Evolutionary conservation across 371 early-diverging fungal species (phyloP).

Genomic region (Batrachochytrium dendrobatidis): DNA sequence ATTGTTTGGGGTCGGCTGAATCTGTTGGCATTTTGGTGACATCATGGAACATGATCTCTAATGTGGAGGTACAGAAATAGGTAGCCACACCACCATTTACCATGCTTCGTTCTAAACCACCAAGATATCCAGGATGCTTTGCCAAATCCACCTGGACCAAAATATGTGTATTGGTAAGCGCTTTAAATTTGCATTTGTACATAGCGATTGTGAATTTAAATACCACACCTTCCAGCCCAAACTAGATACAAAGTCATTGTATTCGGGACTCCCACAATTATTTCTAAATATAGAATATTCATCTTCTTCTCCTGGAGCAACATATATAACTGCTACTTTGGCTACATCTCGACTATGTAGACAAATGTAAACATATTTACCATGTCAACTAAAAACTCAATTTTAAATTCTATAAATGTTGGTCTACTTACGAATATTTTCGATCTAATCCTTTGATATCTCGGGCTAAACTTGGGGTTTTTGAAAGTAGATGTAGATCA

Average conservation of each 20-base stretch:
- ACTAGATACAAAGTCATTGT: conserved; percentile 73
- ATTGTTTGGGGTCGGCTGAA: conserved; percentile 63
- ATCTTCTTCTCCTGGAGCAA: conserved; percentile 83
- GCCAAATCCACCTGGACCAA: conserved; percentile 67
- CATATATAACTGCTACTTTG: conserved; percentile 86
- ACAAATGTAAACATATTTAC: conserved; percentile 51
- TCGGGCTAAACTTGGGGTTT: conserved; percentile 56
- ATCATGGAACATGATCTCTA: conserved; percentile 91
- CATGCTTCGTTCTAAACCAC: conserved; percentile 74
- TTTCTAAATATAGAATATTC: conserved; percentile 80
- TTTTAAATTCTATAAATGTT: not conserved
- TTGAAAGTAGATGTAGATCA: conserved; percentile 58
- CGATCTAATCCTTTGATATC: conserved; percentile 72
- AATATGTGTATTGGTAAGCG: not conserved
- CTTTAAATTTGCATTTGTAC: not conserved
- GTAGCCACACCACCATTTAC: conserved; percentile 71
- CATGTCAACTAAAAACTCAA: not conserved
- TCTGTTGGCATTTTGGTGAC: conserved; percentile 85
- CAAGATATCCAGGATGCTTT: conserved; percentile 77
- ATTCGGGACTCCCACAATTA: conserved; percentile 50
- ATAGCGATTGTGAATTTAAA: not conserved
- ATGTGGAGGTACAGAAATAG: conserved; percentile 72
- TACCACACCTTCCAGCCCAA: conserved; percentile 57
- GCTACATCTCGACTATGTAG: conserved; percentile 64
- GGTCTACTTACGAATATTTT: conserved; percentile 55